Evolutionary conservation across 768 basidiomycete species (phyloP).

Genomic region (Leucocoprinus birnbaumii): DNA sequence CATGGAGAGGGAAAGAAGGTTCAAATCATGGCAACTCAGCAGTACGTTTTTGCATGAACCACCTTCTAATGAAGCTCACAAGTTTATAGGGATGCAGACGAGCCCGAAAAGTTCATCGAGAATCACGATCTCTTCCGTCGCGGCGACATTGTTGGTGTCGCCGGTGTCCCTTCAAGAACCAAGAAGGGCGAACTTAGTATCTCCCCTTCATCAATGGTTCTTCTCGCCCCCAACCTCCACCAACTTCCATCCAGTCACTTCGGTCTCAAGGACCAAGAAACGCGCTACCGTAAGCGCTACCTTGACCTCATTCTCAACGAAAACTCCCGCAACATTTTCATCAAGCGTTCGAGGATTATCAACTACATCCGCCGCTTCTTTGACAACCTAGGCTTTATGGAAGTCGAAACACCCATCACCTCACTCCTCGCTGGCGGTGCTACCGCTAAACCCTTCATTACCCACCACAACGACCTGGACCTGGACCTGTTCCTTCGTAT

Average conservation of each 20-base stretch:
- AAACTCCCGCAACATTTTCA: slow-evolving; percentile 84
- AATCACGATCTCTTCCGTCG: slow-evolving; percentile 88
- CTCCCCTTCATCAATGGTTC: slow-evolving; percentile 72
- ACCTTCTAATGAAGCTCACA: neutral
- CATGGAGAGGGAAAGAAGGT: slow-evolving; percentile 91
- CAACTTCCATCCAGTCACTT: slow-evolving; percentile 91
- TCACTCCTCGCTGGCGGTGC: slow-evolving; percentile 96
- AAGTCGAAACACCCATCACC: slow-evolving; percentile 99
- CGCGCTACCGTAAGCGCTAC: slow-evolving; percentile 97
- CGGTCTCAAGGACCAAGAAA: slow-evolving; percentile 96
- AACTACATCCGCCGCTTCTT: slow-evolving; percentile 92
- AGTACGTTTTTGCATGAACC: slow-evolving; percentile 43
- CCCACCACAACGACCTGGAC: slow-evolving; percentile 97
- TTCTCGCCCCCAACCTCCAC: slow-evolving; percentile 95
- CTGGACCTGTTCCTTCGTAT: slow-evolving; percentile 96
- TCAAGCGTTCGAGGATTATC: slow-evolving; percentile 85
- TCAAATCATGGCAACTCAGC: slow-evolving; percentile 90
- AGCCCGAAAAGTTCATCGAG: slow-evolving; percentile 62
- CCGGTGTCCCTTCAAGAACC: slow-evolving; percentile 85
- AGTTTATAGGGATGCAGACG: slow-evolving; percentile 52
- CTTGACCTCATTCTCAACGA: slow-evolving; percentile 96
- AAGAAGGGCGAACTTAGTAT: slow-evolving; percentile 96
- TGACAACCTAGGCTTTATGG: slow-evolving; percentile 90
- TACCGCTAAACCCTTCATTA: slow-evolving; percentile 97
- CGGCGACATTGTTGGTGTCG: slow-evolving; percentile 94